Base-by-base conservation (phyloP, 768 basidiomycete genomes). In the Cystofilobasidium bisporidii region DNA sequence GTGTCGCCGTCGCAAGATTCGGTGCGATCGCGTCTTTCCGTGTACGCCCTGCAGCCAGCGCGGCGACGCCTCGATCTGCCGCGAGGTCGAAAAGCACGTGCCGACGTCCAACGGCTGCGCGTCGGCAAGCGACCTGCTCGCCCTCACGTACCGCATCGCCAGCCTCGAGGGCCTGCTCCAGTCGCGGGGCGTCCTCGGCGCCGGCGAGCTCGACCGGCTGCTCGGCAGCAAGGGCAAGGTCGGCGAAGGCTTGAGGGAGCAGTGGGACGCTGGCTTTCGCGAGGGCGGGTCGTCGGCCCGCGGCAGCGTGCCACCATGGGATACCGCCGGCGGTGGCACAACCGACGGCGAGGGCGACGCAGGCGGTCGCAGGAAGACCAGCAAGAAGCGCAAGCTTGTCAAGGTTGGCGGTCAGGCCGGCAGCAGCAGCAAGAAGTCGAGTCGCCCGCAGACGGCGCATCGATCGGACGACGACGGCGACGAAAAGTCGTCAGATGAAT, bases 131-230 rank as follows among this genome's bases (percentile, higher is more conserved):
- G 66, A 67, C 55, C 60, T 67, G 12, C 47, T 67, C 17, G 45
- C 66, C 1, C 66, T 67, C 50, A 60, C 66, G 30, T 58, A 67
- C 41, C 66, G 66, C 3, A 40, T 67, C 18, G 60, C 61, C 2
- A 61, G 58, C 4, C 66, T 67, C 61, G 66, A 67, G 45, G 30
- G 30, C 11, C 59, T 67, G 26, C 61, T 62, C 53, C 40, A 38
- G n/a, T 38, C 20, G 38, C 40, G 45, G 26, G 55, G 60, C 11
- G 18, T 56, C n/a, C 24, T 62, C 11, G 45, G 40, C 36, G 22
- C 36, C 15, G 64, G 64, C 50, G 60, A 61, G 17, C 30, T 62
- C 40, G 60, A 67, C 38, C 38, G 36, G 9, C 17, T 36, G 14
- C 40, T 47, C 6, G 65, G 65, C 4, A 18, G 4, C 8, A 47